These are phyloP conservation scores for Colletotrichum eleusines DNA, from an alignment of 2,329 filamentous ascomycete species.

Conservation along the genomic window DNA sequence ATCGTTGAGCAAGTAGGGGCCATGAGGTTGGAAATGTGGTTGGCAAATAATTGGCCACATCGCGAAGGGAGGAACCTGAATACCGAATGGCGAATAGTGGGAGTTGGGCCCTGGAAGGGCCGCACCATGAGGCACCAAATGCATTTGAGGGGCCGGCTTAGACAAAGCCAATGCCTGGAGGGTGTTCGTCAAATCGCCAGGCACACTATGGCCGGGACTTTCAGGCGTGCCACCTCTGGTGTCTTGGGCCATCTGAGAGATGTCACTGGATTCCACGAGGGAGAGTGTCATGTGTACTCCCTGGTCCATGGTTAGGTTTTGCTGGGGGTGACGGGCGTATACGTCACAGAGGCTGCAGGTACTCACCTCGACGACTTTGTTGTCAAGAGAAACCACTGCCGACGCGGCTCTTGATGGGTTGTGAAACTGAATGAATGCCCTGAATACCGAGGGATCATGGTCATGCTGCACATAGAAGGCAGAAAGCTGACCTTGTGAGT, in stretches of 20 bases:
- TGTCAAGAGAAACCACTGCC: slow-evolving; percentile 26
- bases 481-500: slow-evolving; percentile 27
- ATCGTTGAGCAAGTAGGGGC: slow-evolving; percentile 49
- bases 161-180: slow-evolving; percentile 34
- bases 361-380: slow-evolving; percentile 34
- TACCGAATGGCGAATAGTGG: slow-evolving; percentile 31
- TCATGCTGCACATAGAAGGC: slow-evolving; percentile 20
- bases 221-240: background rate
- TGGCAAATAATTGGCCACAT: slow-evolving; percentile 53
- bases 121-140: slow-evolving; percentile 6
- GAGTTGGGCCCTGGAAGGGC: background rate
- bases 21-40: slow-evolving; percentile 46
- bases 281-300: slow-evolving; percentile 31
- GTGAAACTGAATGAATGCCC: slow-evolving; percentile 29
- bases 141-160: slow-evolving; percentile 8
- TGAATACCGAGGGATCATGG: slow-evolving; percentile 19
- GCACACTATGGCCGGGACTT: background rate
- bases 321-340: no score
- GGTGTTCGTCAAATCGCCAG: slow-evolving; percentile 21
- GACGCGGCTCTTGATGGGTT: slow-evolving; percentile 17
- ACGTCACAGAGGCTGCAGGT: no score
- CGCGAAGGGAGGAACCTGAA: slow-evolving; percentile 46
- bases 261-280: slow-evolving; percentile 5
- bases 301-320: slow-evolving; percentile 6
- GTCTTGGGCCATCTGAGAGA: background rate